Evolutionary conservation across 2,329 filamentous ascomycete genomes (phyloP).

Genomic region (Microdochium paspali): DNA sequence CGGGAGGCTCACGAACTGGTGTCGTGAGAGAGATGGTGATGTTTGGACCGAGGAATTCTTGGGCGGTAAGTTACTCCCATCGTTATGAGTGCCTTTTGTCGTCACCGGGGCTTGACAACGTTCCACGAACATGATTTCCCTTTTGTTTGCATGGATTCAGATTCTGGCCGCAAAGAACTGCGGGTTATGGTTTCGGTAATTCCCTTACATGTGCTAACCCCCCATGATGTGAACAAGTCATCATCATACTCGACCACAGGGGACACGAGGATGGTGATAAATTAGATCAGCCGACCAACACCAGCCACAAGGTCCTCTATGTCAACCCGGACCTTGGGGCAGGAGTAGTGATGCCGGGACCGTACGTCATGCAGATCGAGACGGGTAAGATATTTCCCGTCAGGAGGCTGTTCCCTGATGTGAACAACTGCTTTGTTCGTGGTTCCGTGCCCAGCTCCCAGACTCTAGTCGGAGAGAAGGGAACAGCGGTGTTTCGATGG

Average conservation of each 20-base stretch:
- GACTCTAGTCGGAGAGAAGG: not conserved
- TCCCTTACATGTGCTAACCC: too few relatives aligned
- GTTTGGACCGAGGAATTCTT: conserved; percentile 7
- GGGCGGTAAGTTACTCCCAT: conserved; percentile 1
- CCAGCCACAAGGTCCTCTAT: not conserved
- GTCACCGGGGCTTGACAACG: too few relatives aligned
- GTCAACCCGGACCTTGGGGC: not conserved
- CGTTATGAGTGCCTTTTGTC: not conserved
- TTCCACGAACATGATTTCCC: too few relatives aligned
- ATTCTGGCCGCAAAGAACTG: too few relatives aligned
- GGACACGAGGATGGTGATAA: too few relatives aligned
- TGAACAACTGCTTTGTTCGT: conserved; percentile 7
- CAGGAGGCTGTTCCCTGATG: conserved; percentile 5
- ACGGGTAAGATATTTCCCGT: conserved; percentile 4
- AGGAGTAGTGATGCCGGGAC: conserved; percentile 1
- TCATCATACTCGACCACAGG: too few relatives aligned
- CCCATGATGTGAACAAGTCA: too few relatives aligned
- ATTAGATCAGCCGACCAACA: too few relatives aligned
- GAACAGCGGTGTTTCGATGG: conserved; percentile 3
- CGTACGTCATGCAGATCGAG: conserved; percentile 4
- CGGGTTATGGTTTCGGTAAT: too few relatives aligned
- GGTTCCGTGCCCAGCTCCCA: too few relatives aligned
- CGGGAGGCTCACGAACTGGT: not conserved
- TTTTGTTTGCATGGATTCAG: too few relatives aligned
- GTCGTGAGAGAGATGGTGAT: conserved; percentile 2